These are phyloP conservation scores for Taxawa tesnikishii DNA, from an alignment of 2,329 filamentous ascomycete species.

Conservation along the genomic window DNA sequence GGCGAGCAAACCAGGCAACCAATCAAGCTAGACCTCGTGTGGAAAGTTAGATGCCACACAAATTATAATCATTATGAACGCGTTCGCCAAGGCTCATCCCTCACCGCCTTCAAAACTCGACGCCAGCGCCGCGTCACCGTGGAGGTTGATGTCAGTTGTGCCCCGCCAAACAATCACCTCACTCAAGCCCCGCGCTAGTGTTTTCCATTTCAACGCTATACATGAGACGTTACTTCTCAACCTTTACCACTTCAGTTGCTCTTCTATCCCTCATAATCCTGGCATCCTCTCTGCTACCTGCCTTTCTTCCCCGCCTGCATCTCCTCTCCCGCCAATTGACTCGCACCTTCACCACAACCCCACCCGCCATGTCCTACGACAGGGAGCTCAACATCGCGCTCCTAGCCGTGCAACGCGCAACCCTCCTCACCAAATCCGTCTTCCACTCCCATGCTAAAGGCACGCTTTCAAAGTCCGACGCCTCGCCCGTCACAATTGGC, in stretches of 20 bases:
- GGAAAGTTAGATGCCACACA: too few species aligned
- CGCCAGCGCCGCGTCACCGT: too few species aligned
- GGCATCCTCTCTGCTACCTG: slow-evolving; percentile 27
- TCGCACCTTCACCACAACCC: slow-evolving; percentile 10
- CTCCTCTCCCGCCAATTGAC: slow-evolving; percentile 17
- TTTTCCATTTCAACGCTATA: not conserved
- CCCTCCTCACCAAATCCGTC: slow-evolving; percentile 63
- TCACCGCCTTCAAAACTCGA: too few species aligned
- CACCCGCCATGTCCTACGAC: slow-evolving; percentile 44
- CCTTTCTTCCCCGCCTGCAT: slow-evolving; percentile 28
- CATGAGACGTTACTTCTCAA: too few species aligned
- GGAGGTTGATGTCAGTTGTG: too few species aligned
- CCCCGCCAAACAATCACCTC: too few species aligned
- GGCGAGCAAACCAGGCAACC: too few species aligned
- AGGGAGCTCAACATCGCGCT: slow-evolving; percentile 74
- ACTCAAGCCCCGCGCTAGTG: not conserved
- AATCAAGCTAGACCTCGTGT: too few species aligned
- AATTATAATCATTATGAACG: too few species aligned
- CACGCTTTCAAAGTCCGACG: slow-evolving; percentile 87
- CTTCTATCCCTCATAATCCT: slow-evolving; percentile 23
- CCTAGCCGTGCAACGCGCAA: slow-evolving; percentile 76
- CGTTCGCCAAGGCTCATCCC: too few species aligned
- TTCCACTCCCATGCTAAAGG: slow-evolving; percentile 87
- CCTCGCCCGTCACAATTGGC: slow-evolving; percentile 91
- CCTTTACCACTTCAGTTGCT: slow-evolving; percentile 1